Evolutionary conservation across 495 filamentous ascomycete species (phyloP).

Genomic region (Physcia stellaris): DNA sequence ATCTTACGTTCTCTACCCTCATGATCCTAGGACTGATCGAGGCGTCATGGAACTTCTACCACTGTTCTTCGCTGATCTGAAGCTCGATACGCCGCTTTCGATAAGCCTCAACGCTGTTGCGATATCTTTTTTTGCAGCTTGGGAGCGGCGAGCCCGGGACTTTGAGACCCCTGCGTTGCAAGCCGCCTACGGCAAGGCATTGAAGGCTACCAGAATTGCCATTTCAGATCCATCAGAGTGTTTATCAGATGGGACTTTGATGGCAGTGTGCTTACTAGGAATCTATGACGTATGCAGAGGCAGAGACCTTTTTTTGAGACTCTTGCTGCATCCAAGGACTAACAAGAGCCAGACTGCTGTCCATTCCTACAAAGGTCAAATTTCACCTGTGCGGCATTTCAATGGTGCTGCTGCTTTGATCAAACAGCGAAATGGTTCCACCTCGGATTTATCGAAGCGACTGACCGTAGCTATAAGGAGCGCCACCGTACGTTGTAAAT

Average conservation of each 20-base stretch:
- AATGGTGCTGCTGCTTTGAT: constrained; percentile 12
- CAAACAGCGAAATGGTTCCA: constrained; percentile 5
- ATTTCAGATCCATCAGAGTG: constrained; percentile 4
- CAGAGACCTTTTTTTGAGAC: not conserved
- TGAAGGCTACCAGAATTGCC: not conserved
- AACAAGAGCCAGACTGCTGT: no score
- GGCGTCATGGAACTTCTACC: constrained; percentile 11
- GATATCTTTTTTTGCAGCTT: constrained; percentile 5
- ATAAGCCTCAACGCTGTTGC: constrained; percentile 5
- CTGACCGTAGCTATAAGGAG: constrained; percentile 10
- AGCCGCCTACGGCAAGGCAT: constrained; percentile 2
- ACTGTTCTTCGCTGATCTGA: constrained; percentile 3
- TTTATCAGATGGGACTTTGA: constrained; percentile 4
- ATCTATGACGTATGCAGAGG: constrained; percentile 7
- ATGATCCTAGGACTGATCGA: constrained; percentile 6
- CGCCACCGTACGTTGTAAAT: constrained; percentile 3
- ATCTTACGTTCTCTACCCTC: constrained; percentile 5
- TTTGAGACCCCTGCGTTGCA: constrained; percentile 3
- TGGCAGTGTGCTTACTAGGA: constrained; percentile 9
- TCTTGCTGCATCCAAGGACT: not conserved
- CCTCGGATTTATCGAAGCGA: constrained; percentile 4
- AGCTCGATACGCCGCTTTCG: constrained; percentile 3
- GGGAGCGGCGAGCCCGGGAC: not conserved
- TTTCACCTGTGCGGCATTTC: constrained; percentile 7
- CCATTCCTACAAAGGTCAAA: no score